Base-by-base conservation (phyloP, 768 basidiomycete genomes). In the Lentinula boryana region DNA sequence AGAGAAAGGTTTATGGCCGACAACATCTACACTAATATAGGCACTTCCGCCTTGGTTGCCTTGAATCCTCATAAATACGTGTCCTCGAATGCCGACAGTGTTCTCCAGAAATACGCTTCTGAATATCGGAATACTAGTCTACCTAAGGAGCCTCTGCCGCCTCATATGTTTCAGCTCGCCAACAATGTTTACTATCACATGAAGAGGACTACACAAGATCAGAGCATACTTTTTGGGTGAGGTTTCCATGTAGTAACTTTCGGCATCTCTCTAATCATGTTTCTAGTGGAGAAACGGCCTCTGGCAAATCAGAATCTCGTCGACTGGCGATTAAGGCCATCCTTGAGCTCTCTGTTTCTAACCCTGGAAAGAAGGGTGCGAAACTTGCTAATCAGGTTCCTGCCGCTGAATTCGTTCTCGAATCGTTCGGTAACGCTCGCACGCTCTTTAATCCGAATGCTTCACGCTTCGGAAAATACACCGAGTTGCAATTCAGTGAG, bases 401-500 rank as follows among this genome's bases (percentile, higher is more conserved):
- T 40, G 91, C 95, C 18, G 89, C 93, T 23, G 92, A 97, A 78
- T 98, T 94, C 72, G 92, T 98, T 62, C 87, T 98, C 63, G 95
- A 98, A 72, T 80, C 93, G 1, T 98, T 98, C 69, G 96, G 96
- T 15, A 90, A 91, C 66, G 92, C 95, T 18, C 88, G 92, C 62
- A 93, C 93, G 1, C 84, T 93, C 59, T 89, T 92, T 76, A 97
- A 98, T 69, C 84, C 92, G 51, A 97, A 97, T 68, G 95, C 96
- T 13, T 98, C 97, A 33, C 89, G 94, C 52, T 97, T 96, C 70
- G 97, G 96, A 60, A 95, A 96, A 72, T 99, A 99, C 72, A 97
- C 95, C 49, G 97, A 99, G 69, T 82, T 99, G 0, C 97, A 98
- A 74, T 98, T 98, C 76, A 91, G 84, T 56, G 95, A 98, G 36